These are phyloP conservation scores for Scheffersomyces quercinus DNA, from an alignment of 1,139 yeast species.

Conservation along the genomic window DNA sequence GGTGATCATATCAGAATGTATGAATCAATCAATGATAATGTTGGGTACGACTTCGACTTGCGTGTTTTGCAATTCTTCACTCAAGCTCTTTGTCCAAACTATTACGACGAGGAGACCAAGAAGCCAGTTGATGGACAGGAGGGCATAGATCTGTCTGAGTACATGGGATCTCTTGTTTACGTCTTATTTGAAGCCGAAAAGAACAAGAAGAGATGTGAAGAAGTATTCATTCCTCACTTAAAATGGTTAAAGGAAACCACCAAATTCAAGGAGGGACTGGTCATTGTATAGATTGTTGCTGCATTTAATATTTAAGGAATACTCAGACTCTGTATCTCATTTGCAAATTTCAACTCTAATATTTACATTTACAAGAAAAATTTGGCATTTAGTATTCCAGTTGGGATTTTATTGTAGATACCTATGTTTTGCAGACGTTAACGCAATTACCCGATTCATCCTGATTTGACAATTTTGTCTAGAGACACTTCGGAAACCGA, in stretches of 20 bases:
- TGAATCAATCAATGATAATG: conserved; percentile 36
- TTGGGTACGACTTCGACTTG: conserved; percentile 57
- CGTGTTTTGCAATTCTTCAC: conserved; percentile 38
- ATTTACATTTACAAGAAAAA: no score
- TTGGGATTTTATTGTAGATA: no score
- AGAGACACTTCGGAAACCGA: no score
- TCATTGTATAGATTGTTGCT: neutral
- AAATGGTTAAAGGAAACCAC: conserved; percentile 25
- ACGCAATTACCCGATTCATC: no score
- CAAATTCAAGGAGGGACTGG: conserved; percentile 4
- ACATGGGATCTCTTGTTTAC: conserved; percentile 38
- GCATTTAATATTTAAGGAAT: no score
- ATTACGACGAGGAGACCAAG: conserved; percentile 30
- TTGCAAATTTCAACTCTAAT: no score
- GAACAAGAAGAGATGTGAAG: conserved; percentile 32
- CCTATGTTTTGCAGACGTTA: no score
- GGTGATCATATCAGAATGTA: conserved; percentile 51
- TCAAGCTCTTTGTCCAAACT: conserved; percentile 40
- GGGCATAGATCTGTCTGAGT: conserved; percentile 22
- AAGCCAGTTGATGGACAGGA: conserved; percentile 27
- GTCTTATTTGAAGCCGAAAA: conserved; percentile 24
- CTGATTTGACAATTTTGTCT: no score
- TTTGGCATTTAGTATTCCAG: no score
- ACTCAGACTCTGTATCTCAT: no score
- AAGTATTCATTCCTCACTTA: conserved; percentile 31